These are phyloP conservation scores for Botrytis hyacinthi DNA, from an alignment of 2,329 filamentous ascomycete genomes.

Conservation along the genomic window DNA sequence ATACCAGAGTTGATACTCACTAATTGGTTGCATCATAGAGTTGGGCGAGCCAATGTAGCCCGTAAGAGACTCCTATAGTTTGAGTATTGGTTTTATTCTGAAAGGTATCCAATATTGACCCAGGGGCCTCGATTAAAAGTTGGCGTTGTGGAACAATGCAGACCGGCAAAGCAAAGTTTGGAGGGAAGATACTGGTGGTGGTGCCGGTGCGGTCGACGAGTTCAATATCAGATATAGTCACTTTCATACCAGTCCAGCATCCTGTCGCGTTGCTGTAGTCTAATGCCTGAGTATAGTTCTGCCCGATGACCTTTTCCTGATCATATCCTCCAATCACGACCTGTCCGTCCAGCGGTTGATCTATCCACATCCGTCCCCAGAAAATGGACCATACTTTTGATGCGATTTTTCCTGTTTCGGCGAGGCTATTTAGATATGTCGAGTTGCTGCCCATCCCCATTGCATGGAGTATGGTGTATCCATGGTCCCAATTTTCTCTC, in stretches of 20 bases:
- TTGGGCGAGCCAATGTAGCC: conserved; percentile 4
- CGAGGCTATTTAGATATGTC: not conserved
- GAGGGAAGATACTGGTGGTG: conserved; percentile 3
- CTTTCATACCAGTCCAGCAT: conserved; percentile 15
- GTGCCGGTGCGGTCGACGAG: not conserved
- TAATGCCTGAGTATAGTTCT: conserved; percentile 4
- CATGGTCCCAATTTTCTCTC: conserved; percentile 6
- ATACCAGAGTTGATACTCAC: not conserved
- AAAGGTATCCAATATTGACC: not conserved
- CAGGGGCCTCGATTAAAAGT: conserved; percentile 8
- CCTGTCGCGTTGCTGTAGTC: conserved; percentile 4
- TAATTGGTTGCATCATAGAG: not conserved
- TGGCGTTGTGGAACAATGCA: conserved; percentile 12
- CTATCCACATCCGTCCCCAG: conserved; percentile 16
- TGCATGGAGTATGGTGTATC: conserved; percentile 8
- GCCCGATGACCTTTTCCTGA: conserved; percentile 5
- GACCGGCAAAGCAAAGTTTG: conserved; percentile 5
- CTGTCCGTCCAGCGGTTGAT: not conserved
- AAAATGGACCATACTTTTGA: conserved; percentile 13
- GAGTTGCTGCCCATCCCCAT: conserved; percentile 12
- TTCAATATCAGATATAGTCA: conserved; percentile 11
- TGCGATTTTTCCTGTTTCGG: not conserved
- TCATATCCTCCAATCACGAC: conserved; percentile 10
- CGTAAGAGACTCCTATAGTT: not conserved
- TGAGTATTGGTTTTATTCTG: conserved; percentile 2